Base-by-base conservation (phyloP, 345 rosid species). In the Jatropha curcas region DNA sequence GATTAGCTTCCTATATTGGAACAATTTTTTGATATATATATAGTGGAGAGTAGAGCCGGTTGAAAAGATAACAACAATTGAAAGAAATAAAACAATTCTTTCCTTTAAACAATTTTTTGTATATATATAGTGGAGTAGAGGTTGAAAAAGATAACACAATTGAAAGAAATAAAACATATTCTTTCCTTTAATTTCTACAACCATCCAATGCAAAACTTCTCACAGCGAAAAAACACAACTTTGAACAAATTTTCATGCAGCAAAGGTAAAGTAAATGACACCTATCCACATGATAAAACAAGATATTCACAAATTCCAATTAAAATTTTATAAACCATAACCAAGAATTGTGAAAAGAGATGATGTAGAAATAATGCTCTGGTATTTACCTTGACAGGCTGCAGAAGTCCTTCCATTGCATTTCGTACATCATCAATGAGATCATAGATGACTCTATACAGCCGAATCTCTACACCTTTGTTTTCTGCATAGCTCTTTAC, bases 351-450 rank as follows among this genome's bases (percentile, higher is more conserved):
- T 24, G 11, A 43, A 14, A 71, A 5, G 22, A 46, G 25, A 8
- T 16, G n/a, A 39, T 8, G 74, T 34, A 66, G 17, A 58, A 48
- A 34, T 2, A 61, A 58, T 51, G 67, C 8, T 67, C 81, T 81
- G 79, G 60, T 45, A 78, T 13, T 53, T 50, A 95, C 99, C 99
- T 95, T 96, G 72, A 88, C 84, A 73, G 87, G 81, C 57, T 95
- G 96, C 10, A 95, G 89, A 74, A 92, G 98, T 80, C 99, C 99
- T 85, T 95, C 99, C 99, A 92, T 95, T 45, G 98, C 99, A 65
- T 89, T 88, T 64, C 99, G 85, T 53, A 95, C 84, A 65, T 95
- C 99, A 69, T 95, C 92, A 76, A 95, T 87, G 67, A 95, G 97
- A 63, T 95, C 99, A 79, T 95, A 95, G 78, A 95, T 95, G 72